Evolutionary conservation across 1,139 yeast genomes (phyloP), one percentile per base, ranked within the genome.

Genomic region (Debaryomycetaceae sp.): DNA sequence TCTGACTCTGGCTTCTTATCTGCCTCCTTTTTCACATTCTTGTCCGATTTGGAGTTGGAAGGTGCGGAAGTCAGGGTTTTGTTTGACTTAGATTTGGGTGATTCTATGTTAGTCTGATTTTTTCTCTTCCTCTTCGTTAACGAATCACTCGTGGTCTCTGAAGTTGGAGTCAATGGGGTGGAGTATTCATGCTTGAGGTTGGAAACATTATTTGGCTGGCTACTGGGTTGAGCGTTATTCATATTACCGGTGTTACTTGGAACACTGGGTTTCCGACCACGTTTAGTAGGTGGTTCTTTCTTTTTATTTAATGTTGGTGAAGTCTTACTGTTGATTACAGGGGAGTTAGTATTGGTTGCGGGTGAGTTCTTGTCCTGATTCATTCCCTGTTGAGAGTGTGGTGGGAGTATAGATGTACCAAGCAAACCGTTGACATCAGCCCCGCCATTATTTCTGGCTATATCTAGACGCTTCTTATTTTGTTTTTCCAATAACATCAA

Each of bases 401-500:
- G 44, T 2, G 63, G 66, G 31, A 59, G 39, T 61, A 58, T 55
- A 5, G 57, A 58, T 17, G 55, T 42, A n/a, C 54, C 52, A 35
- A 54, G 33, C 14, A 36, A 22, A 18, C 34, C 40, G 43, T 50
- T 40, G 37, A 59, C 48, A 47, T 59, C 56, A n/a, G 47, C 51
- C 9, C 50, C 55, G 1, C 70, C 66, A 47, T 55, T 59, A 47
- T 58, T 63, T 47, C 78, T 58, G 6, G 79, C 77, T 40, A 73
- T 73, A 50, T 75, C 78, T 41, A 76, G 71, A 28, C 83, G 70
- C 56, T 79, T 79, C 57, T 81, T 82, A 58, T 83, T 83, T 54
- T 83, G 89, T 48, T 79, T 79, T 48, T 85, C 92, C 44, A 85
- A 63, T 34, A 82, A 59, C 79, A 84, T 77, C 48, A 85, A 63